These are phyloP conservation scores for Byssoonygena ceratinophila DNA, from an alignment of 2,329 filamentous ascomycete species.

Conservation along the genomic window DNA sequence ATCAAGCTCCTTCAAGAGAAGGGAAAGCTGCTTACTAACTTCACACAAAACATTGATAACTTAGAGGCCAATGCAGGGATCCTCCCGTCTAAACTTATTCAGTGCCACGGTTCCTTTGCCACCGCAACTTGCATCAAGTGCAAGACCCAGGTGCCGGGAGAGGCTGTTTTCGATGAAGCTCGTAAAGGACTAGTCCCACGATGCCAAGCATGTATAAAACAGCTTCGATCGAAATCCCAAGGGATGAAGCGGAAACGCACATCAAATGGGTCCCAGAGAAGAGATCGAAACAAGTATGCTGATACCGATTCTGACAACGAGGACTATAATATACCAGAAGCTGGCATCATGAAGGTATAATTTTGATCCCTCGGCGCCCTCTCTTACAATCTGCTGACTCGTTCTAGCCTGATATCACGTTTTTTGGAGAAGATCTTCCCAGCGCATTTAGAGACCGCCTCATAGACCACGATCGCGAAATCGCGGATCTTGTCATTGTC, in stretches of 20 bases:
- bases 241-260: constrained; percentile 45
- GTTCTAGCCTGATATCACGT: constrained; percentile 76
- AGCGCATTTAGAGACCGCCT: constrained; percentile 72
- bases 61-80: constrained; percentile 83
- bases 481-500: constrained; percentile 81
- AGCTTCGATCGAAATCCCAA: constrained; percentile 40
- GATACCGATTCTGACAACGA: constrained; percentile 48
- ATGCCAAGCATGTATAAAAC: constrained; percentile 59
- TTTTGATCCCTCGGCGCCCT: too few species aligned
- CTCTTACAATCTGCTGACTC: constrained; percentile 1
- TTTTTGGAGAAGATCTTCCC: constrained; percentile 87
- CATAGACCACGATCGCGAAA: constrained; percentile 66
- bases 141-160: constrained; percentile 59
- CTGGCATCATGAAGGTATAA: constrained; percentile 68
- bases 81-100: constrained; percentile 67
- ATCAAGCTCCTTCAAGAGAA: constrained; percentile 80
- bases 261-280: constrained; percentile 37
- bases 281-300: constrained; percentile 47
- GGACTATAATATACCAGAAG: constrained; percentile 54
- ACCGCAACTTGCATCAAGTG: constrained; percentile 84
- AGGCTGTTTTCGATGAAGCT: constrained; percentile 70
- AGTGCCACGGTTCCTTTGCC: constrained; percentile 94
- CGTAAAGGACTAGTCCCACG: constrained; percentile 63
- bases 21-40: constrained; percentile 86
- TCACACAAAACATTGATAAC: constrained; percentile 98